Evolutionary conservation across 768 basidiomycete genomes (phyloP), one percentile per base, ranked within the genome.

Genomic region (Auricularia sp.): DNA sequence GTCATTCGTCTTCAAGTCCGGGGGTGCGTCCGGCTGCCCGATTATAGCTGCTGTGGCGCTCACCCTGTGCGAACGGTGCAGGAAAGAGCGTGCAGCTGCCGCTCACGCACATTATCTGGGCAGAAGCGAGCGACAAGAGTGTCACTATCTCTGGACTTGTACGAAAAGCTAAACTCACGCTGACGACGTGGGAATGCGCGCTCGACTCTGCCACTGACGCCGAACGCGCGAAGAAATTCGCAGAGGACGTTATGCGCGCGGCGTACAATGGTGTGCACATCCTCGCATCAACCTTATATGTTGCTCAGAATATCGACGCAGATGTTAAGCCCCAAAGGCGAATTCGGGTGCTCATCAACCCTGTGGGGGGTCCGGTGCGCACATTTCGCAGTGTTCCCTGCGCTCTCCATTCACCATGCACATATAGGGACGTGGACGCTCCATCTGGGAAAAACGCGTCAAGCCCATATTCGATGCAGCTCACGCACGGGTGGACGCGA

Each of bases 331-430:
- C 80, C 23, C 72, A 77, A 61, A 80, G 86, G 58, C 75, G 77
- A 21, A 71, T 95, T 36, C 84, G 85, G 66, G 80, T 93, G 7
- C 71, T 95, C 53, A 79, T 95, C 44, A 95, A 94, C 72, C 93
- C 93, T 8, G 75, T 80, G 64, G 86, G 92, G 61, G 93, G 93
- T n/a, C 80, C 78, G 23, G 91, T 91, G 71, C 36, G 86, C 77
- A 1, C 43, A 23, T 23, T 33, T 29, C 29, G 29, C 39, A 7
- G 39, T 47, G 21, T 5, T 18, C 60, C 11, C 54, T 18, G 47
- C 39, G 36, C 21, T n/a, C 43, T 42, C n/a, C 62, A 21, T 42
- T 39, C 44, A 60, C 54, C 42, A 66, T 62, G 10, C 12, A 61
- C 42, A 51, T 29, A 7, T 67, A 93, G 90, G 85, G 88, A 63